phyloP scores from a whole-genome alignment of 2,329 filamentous ascomycete genomes.

The Westerdykella ornata region DNA sequence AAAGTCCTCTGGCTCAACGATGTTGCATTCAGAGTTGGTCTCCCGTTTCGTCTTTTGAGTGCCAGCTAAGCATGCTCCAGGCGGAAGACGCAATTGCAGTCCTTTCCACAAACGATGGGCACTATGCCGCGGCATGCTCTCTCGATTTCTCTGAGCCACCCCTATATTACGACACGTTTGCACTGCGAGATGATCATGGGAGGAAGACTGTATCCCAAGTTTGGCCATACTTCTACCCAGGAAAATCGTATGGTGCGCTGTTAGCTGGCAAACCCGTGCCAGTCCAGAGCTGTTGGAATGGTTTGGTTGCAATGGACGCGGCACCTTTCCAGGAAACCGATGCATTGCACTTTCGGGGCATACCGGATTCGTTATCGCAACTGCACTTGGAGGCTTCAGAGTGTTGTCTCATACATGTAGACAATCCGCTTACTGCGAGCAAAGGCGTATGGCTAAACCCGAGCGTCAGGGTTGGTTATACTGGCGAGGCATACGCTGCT shows the following conservation, averaged over 20 bases:
- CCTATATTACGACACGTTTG: constrained; percentile 57
- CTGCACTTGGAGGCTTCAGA: constrained; percentile 66
- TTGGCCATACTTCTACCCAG: constrained; percentile 54
- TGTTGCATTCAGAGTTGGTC: constrained; percentile 52
- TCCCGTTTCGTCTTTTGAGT: constrained; percentile 1
- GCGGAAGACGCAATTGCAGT: constrained; percentile 50
- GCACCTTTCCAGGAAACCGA: constrained; percentile 12
- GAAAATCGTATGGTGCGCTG: constrained; percentile 48
- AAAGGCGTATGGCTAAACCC: constrained; percentile 62
- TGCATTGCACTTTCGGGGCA: constrained; percentile 54
- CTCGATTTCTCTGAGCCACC: constrained; percentile 52
- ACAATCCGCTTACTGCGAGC: constrained; percentile 51
- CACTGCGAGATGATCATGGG: constrained; percentile 50
- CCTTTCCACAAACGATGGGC: constrained; percentile 50
- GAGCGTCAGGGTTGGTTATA: constrained; percentile 62
- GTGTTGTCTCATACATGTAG: constrained; percentile 67
- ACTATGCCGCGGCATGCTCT: constrained; percentile 56
- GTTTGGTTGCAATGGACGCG: constrained; percentile 38
- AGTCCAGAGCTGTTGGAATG: constrained; percentile 61
- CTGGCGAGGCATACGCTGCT: constrained; percentile 19
- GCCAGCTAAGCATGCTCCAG: constrained; percentile 24
- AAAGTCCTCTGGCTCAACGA: constrained; percentile 58
- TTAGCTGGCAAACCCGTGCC: constrained; percentile 47
- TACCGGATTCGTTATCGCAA: constrained; percentile 52
- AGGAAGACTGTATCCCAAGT: constrained; percentile 45